Evolutionary conservation across 768 basidiomycete genomes (phyloP).

Genomic region (Lenzites betulinus): DNA sequence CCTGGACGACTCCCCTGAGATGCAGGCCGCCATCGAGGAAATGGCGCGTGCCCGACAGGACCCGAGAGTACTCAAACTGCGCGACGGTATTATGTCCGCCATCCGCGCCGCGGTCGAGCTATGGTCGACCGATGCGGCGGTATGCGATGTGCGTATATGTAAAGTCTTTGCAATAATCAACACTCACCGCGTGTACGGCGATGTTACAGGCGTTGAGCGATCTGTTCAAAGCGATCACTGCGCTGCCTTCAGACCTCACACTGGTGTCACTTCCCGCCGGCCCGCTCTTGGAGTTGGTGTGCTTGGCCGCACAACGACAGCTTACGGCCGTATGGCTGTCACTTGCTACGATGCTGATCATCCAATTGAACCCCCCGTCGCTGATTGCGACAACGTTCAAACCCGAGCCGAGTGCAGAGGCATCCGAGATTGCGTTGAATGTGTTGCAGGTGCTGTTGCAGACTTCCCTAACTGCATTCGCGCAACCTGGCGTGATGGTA

Average conservation of each 20-base stretch:
- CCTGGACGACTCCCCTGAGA: conserved; percentile 57
- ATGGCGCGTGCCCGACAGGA: conserved; percentile 68
- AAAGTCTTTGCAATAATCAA: not conserved
- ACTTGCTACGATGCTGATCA: conserved; percentile 75
- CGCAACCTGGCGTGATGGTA: conserved; percentile 66
- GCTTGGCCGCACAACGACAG: conserved; percentile 67
- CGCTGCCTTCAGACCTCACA: conserved; percentile 74
- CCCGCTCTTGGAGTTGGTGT: conserved; percentile 80
- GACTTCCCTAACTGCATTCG: conserved; percentile 53
- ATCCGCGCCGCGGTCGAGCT: conserved; percentile 64
- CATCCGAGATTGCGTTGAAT: conserved; percentile 54
- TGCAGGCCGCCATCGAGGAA: conserved; percentile 50
- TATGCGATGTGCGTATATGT: conserved; percentile 66
- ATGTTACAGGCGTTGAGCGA: conserved; percentile 69
- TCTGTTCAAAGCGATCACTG: conserved; percentile 83
- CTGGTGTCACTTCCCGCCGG: conserved; percentile 79
- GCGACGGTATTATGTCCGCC: conserved; percentile 64
- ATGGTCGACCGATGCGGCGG: conserved; percentile 79
- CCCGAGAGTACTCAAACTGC: conserved; percentile 57
- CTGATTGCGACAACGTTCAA: conserved; percentile 47
- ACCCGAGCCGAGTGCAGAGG: conserved; percentile 53
- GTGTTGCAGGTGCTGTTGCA: conserved; percentile 61
- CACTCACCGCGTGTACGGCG: not conserved
- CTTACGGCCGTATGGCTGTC: conserved; percentile 85
- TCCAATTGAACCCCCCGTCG: conserved; percentile 80